A percentile compares a stretch with the other conserved stretches of the same genome.
Conservation (phyloP, 495 filamentous ascomycete species). For the Penicillium pulvis region DNA sequence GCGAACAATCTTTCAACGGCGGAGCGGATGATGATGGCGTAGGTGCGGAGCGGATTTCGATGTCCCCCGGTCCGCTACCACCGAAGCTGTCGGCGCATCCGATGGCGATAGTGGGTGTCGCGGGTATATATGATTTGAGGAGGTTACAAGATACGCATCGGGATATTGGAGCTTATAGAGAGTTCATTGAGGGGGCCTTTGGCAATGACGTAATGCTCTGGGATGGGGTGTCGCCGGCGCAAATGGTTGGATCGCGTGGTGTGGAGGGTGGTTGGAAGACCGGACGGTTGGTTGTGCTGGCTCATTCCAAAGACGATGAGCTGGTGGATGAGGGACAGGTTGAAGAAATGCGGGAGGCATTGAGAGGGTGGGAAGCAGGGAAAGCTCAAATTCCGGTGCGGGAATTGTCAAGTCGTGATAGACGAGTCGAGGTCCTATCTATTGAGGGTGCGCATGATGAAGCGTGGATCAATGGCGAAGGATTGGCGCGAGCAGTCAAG, state of each 20-base stretch:
- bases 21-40: constrained; percentile 8
- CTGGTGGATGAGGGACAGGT: constrained; percentile 59
- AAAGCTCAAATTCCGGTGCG: constrained; percentile 31
- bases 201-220: constrained; percentile 53
- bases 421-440: constrained; percentile 38
- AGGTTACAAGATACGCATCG: constrained; percentile 51
- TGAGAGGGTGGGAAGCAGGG: constrained; percentile 34
- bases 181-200: constrained; percentile 66
- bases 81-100: constrained; percentile 34
- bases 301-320: constrained; percentile 61
- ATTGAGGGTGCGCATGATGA: constrained; percentile 67
- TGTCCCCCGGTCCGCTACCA: constrained; percentile 24
- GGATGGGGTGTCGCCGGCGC: constrained; percentile 55
- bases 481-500: constrained; percentile 47
- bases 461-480: constrained; percentile 53
- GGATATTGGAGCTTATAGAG: constrained; percentile 52
- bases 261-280: constrained; percentile 42
- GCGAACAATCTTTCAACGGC: constrained; percentile 21
- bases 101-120: constrained; percentile 58
- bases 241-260: constrained; percentile 32
- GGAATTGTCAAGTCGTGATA: constrained; percentile 46
- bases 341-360: constrained; percentile 45
- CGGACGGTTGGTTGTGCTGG: constrained; percentile 56
- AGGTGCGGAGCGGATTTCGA: constrained; percentile 15
- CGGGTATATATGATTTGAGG: constrained; percentile 68